These are phyloP conservation scores for Chaetomium cochliodes DNA, from an alignment of 495 filamentous ascomycete species.

Conservation along the genomic window DNA sequence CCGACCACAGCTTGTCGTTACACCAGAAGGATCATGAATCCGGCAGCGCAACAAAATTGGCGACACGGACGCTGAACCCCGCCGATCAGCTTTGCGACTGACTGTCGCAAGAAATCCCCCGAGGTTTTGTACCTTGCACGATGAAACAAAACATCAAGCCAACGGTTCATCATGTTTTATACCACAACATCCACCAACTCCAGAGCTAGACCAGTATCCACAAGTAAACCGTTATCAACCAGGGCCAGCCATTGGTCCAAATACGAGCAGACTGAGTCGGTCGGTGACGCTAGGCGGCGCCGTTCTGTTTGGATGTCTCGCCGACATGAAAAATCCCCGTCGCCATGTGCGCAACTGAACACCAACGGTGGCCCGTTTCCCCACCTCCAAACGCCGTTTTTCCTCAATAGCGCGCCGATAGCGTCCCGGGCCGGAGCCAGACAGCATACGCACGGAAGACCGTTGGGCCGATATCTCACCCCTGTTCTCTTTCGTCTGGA, in stretches of 20 bases:
- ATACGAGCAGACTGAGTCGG: not conserved
- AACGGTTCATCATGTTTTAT: not conserved
- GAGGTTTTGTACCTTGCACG: not conserved
- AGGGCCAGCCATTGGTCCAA: not conserved
- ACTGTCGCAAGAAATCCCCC: not conserved
- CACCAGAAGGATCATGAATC: not conserved
- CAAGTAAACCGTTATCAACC: no score
- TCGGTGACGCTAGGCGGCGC: not conserved
- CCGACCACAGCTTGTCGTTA: not conserved
- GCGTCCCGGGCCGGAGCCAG: constrained; percentile 9
- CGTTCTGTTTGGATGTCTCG: no score
- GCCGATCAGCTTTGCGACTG: not conserved
- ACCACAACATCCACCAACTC: not conserved
- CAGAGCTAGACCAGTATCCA: no score
- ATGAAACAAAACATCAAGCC: not conserved
- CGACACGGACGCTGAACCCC: not conserved
- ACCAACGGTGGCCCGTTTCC: not conserved
- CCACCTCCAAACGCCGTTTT: constrained; percentile 8
- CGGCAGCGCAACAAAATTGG: not conserved
- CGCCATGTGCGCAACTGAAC: constrained; percentile 14
- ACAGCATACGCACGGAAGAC: constrained; percentile 8
- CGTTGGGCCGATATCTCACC: constrained; percentile 3
- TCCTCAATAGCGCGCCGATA: constrained; percentile 20
- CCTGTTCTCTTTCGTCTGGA: not conserved
- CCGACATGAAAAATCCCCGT: constrained; percentile 11